Percentiles rank a stretch among this genome's conserved stretches.
phyloP scores from a whole-genome alignment of 2,329 filamentous ascomycete genomes.

The Cercospora citrullina region DNA sequence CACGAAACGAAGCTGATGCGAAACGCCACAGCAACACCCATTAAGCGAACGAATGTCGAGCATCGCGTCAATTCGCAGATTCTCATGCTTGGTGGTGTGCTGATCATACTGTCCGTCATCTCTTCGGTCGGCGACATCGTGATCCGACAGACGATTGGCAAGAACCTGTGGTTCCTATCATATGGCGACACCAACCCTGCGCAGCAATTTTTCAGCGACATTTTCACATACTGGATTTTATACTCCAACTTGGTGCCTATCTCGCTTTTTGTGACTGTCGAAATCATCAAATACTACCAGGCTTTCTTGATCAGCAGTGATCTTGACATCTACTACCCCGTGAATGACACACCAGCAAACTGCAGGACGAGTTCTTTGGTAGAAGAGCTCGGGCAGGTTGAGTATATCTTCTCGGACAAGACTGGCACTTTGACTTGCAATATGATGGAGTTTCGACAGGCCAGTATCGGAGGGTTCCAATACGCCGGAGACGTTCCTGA shows the following conservation, averaged over 20 bases:
- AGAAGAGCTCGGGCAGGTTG: conserved; percentile 95
- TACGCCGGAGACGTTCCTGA: conserved; percentile 92
- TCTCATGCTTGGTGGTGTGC: conserved; percentile 80
- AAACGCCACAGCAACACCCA: conserved; percentile 93
- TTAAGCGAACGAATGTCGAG: conserved; percentile 96
- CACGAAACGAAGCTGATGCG: conserved; percentile 99
- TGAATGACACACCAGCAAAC: conserved; percentile 90
- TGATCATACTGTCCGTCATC: conserved; percentile 80
- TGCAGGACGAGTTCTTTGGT: conserved; percentile 95
- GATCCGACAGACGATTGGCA: conserved; percentile 63
- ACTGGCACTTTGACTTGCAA: conserved; percentile 97
- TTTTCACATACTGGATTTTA: conserved; percentile 97
- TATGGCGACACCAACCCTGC: conserved; percentile 66
- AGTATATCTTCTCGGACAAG: conserved; percentile 98
- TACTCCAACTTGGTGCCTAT: conserved; percentile 97
- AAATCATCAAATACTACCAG: conserved; percentile 97
- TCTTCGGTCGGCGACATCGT: conserved; percentile 90
- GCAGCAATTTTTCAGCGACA: conserved; percentile 84
- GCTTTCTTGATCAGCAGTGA: conserved; percentile 98
- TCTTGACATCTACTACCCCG: conserved; percentile 95
- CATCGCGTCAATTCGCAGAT: conserved; percentile 92
- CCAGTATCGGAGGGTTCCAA: conserved; percentile 87
- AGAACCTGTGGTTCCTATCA: conserved; percentile 70
- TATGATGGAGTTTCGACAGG: conserved; percentile 98
- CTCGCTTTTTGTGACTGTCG: conserved; percentile 94